Base-by-base conservation (phyloP, 257 asterid genomes). In the Solanum chilense region DNA sequence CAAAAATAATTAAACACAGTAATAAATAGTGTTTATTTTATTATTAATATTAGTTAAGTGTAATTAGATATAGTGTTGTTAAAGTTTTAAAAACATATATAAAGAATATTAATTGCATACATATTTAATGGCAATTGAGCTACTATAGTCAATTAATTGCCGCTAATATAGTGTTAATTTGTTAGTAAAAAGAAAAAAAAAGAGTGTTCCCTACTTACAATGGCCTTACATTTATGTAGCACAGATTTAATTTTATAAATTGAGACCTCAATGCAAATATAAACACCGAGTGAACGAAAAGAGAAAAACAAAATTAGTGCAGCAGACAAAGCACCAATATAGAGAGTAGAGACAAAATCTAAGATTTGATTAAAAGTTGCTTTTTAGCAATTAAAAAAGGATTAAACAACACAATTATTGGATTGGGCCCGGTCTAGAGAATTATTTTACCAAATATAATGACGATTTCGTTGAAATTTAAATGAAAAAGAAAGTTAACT, bases 401-500 rank as follows among this genome's bases (percentile, higher is more conserved):
- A 71, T 35, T 71, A 42, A 42, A 42, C 58, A 76, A 7, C 35
- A 42, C 35, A n/a, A 42, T 42, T 42, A n/a, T 42, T 76, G 60
- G 1, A 29, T 69, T 68, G 41, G 39, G 0, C 21, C 74, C 23
- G 23, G 64, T 78, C 84, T n/a, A 4, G 1, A 77, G n/a, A 77
- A 44, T 44, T 9, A 14, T 77, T 42, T 15, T 44, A n/a, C 70
- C 31, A n/a, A 62, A 64, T 15, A 49, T 44, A 15, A n/a, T 77
- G 25, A 44, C 3, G 1, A 78, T 71, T 78, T 78, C 45, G 64
- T 78, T 78, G 64, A 78, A 78, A 44, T 78, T 44, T 29, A 9
- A 42, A 25, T 39, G 83, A 76, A 76, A 76, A 76, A 25, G 83
- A 76, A 42, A n/a, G 58, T 11, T n/a, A 77, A 42, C 83, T 78